Conservation (phyloP, 805 yeast species). For the Wickerhamomyces xylosicus region DNA sequence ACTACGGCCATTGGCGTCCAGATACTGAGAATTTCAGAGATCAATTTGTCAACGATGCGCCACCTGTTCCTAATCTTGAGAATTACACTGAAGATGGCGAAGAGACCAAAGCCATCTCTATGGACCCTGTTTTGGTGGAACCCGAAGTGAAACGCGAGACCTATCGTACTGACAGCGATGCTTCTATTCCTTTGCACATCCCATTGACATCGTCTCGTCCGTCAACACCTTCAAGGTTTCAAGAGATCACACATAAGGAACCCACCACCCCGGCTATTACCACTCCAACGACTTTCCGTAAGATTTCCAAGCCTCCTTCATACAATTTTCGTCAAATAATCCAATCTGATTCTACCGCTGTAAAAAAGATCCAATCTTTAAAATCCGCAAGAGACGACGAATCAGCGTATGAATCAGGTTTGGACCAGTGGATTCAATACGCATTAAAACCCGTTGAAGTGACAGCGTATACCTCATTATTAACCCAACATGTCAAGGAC, state of each 20-base stretch:
- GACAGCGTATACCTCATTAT: conserved; percentile 16
- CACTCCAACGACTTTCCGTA: neutral
- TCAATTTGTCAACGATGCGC: conserved; percentile 32
- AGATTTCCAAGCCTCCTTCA: neutral
- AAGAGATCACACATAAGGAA: neutral
- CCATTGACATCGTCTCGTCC: conserved; percentile 10
- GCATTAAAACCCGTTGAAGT: conserved; percentile 23
- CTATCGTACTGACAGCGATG: conserved; percentile 15
- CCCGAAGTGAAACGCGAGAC: conserved; percentile 8
- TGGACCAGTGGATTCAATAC: conserved; percentile 42
- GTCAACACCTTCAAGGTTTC: neutral
- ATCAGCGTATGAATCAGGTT: conserved; percentile 39
- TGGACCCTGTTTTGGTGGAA: no score
- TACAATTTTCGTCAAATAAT: conserved; percentile 32
- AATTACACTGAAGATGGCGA: conserved; percentile 22
- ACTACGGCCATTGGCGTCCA: conserved; percentile 50
- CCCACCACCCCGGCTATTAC: neutral
- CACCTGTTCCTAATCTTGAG: conserved; percentile 17
- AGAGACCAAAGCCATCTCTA: neutral
- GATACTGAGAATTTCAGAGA: conserved; percentile 40
- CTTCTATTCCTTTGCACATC: conserved; percentile 16
- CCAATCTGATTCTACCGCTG: conserved; percentile 26
- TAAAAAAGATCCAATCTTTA: conserved; percentile 30
- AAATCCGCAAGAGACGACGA: conserved; percentile 33
- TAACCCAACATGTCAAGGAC: conserved; percentile 37